Conservation (phyloP, 257 asterid species). For the Nicotiana obtusifolia region DNA sequence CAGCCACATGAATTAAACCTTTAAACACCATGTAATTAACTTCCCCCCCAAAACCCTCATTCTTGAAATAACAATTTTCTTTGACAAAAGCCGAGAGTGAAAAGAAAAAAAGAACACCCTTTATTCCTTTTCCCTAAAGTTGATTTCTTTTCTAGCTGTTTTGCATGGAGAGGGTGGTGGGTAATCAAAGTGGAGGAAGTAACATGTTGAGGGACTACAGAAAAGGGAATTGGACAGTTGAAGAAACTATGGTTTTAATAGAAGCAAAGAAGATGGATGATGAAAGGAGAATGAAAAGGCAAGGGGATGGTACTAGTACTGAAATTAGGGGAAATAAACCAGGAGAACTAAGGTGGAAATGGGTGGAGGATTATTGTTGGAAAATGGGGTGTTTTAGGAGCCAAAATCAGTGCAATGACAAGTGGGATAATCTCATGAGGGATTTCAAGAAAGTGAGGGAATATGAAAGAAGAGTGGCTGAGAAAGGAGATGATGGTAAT, state of each 20-base stretch:
- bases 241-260: slow-evolving; percentile 78
- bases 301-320: slow-evolving; percentile 29
- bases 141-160: neutral
- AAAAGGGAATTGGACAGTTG: slow-evolving; percentile 88
- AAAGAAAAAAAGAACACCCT: neutral
- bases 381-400: slow-evolving; percentile 67
- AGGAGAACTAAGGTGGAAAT: slow-evolving; percentile 88
- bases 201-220: slow-evolving; percentile 60
- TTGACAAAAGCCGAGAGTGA: neutral
- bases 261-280: slow-evolving; percentile 90
- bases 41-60: neutral
- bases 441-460: slow-evolving; percentile 92
- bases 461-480: slow-evolving; percentile 37
- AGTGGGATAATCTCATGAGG: slow-evolving; percentile 92
- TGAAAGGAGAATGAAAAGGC: slow-evolving; percentile 67
- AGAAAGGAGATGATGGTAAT: neutral
- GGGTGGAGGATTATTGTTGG: slow-evolving; percentile 97
- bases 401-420: slow-evolving; percentile 92
- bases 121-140: neutral
- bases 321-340: slow-evolving; percentile 42
- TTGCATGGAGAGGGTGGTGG: slow-evolving; percentile 45
- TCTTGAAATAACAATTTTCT: neutral
- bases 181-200: slow-evolving; percentile 27
- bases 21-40: neutral
- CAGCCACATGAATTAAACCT: neutral